A percentile compares a stretch with the other conserved stretches of the same genome.
Evolutionary conservation across 2,329 filamentous ascomycete genomes (phyloP).

Genomic region (Ilyonectria robusta): DNA sequence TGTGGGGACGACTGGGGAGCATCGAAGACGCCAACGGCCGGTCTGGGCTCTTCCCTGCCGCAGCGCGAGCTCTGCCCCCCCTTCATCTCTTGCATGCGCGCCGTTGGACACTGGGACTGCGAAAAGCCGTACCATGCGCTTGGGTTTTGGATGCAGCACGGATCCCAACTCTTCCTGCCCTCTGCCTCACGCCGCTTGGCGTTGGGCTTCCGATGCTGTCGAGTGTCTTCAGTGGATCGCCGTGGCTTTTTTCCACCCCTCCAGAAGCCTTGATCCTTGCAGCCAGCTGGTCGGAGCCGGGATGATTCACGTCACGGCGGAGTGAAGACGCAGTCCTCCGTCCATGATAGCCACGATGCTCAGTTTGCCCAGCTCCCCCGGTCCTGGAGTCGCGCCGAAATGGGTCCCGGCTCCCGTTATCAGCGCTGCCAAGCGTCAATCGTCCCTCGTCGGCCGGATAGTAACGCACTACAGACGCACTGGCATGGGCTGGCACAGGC

Average conservation of each 20-base stretch:
- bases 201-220: not conserved
- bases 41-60: not conserved
- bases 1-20: not conserved
- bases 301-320: not conserved
- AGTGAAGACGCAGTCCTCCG: not conserved
- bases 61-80: conserved; percentile 9
- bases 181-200: not conserved
- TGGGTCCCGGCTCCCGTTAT: conserved; percentile 17
- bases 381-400: conserved; percentile 18
- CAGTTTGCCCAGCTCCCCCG: conserved; percentile 12
- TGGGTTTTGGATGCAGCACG: conserved; percentile 2
- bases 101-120: not conserved
- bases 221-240: not conserved
- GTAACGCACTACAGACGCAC: conserved; percentile 1
- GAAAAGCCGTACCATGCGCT: not conserved
- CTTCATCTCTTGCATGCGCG: conserved; percentile 23
- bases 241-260: not conserved
- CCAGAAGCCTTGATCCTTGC: conserved; percentile 8
- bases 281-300: not conserved
- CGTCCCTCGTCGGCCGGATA: conserved; percentile 1
- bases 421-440: conserved; percentile 12
- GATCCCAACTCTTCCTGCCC: not conserved
- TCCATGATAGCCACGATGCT: conserved; percentile 9
- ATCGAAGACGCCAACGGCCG: not conserved
- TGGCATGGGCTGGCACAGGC: conserved; percentile 8